Base-by-base conservation (phyloP, 2,329 filamentous ascomycete genomes). In the Dactylellina cionopaga region DNA sequence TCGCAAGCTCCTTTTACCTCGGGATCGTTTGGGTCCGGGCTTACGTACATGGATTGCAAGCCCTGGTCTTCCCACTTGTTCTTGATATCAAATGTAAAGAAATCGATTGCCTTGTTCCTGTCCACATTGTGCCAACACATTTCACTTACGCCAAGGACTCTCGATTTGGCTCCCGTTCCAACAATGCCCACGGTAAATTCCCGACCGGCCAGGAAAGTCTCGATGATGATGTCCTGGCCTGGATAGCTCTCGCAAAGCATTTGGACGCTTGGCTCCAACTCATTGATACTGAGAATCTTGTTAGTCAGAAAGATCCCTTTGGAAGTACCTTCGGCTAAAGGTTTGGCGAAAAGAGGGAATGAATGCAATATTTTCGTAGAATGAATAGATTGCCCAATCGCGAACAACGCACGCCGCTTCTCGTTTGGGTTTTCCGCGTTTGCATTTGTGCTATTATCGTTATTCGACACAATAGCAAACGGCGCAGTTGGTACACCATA, bases 161-260 rank as follows among this genome's bases (percentile, higher is more conserved):
- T 29, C 1, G 51, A 29, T n/a, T 41, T 39, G 13, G 11, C 24
- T 13, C 51, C 51, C 1, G 51, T 55, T 41, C 51, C 51, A 25
- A 55, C n/a, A 22, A 55, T 41, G 13, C 33, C 51, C 11, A 55
- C 51, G 1, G 51, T 55, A 55, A 55, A 55, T 22, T 55, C 51
- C 27, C 51, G 51, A 10, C 51, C 51, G 10, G 10, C 4, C 6
- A 41, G 19, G 27, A 55, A 55, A 1, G 19, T 55, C 7, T 55
- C 51, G 4, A 55, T 29, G 17, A 41, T 41, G 2, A 55, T 39
- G 15, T 55, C 51, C 17, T 55, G 51, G 15, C 27, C 24, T 1
- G 51, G 51, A 22, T 33, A 41, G 33, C 25, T 39, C 11, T 25
- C 9, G 37, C 5, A 41, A 11, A 41, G 15, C 27, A 25, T 24